Percentiles rank a stretch among this genome's conserved stretches.
Conservation (phyloP, 148 eudicot genomes). For the Simmondsia chinensis region DNA sequence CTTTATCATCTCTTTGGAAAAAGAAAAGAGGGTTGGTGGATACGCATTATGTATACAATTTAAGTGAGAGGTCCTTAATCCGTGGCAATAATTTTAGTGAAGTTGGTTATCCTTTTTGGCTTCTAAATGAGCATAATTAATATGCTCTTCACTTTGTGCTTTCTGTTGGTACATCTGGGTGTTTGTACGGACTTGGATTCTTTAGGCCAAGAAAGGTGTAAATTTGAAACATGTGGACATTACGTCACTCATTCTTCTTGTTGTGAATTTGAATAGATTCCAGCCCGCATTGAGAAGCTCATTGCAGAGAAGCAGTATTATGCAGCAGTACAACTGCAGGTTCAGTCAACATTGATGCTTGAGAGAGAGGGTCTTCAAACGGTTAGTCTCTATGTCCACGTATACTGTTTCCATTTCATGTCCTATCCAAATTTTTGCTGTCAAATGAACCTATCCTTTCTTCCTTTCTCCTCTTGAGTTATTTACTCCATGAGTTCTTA, state of each 20-base stretch:
- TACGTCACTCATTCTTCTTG: constrained; percentile 3
- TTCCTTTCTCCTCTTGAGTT: background rate
- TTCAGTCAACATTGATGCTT: constrained; percentile 86
- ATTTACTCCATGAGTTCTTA: no score
- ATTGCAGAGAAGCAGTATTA: constrained; percentile 85
- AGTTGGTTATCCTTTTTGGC: no score
- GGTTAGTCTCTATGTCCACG: constrained; percentile 35
- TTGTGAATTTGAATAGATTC: constrained; percentile 46
- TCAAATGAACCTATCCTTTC: background rate
- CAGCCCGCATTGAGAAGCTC: constrained; percentile 86
- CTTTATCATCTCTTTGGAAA: no score
- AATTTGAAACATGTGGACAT: background rate
- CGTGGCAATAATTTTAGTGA: no score
- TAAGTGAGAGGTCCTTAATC: no score
- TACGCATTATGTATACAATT: no score
- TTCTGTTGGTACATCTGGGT: no score
- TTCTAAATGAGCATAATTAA: no score
- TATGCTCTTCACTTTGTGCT: no score
- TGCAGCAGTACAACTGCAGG: constrained; percentile 94
- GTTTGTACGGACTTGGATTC: background rate
- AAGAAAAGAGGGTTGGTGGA: no score
- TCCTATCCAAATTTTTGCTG: background rate
- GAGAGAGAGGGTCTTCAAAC: constrained; percentile 99
- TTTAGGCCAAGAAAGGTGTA: background rate
- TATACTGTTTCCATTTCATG: background rate